Evolutionary conservation across 306 rosid species (phyloP).

Genomic region (Vigna radiata): DNA sequence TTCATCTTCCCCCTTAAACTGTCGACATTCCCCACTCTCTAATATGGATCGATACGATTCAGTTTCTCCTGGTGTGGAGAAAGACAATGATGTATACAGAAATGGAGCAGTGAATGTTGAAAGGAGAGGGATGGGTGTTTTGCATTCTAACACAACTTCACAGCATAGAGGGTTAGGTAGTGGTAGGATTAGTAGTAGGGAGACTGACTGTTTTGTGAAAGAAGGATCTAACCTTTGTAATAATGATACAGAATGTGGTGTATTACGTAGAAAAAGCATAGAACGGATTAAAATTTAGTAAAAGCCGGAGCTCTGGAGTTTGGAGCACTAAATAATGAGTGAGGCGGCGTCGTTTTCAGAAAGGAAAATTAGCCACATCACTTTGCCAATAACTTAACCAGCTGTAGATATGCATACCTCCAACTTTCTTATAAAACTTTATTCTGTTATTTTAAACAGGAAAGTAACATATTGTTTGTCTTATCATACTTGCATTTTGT

Average conservation of each 20-base stretch:
- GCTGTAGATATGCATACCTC: constrained; percentile 16
- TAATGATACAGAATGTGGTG: constrained; percentile 54
- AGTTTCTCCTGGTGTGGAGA: constrained; percentile 44
- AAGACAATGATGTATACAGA: constrained; percentile 33
- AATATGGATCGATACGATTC: constrained; percentile 62
- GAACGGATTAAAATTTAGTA: constrained; percentile 53
- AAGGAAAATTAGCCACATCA: constrained; percentile 27
- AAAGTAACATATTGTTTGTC: background rate
- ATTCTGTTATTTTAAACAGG: background rate
- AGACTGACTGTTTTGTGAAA: constrained; percentile 61
- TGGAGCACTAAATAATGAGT: constrained; percentile 61
- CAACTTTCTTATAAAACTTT: background rate
- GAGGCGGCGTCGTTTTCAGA: constrained; percentile 15
- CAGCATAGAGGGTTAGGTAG: constrained; percentile 62
- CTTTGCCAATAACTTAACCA: constrained; percentile 36
- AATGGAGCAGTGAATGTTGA: constrained; percentile 42
- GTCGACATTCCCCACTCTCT: constrained; percentile 63
- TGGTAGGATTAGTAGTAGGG: constrained; percentile 54
- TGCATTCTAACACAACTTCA: constrained; percentile 61
- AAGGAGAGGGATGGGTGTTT: constrained; percentile 45
- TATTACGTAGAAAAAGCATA: constrained; percentile 61
- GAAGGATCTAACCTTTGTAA: constrained; percentile 58
- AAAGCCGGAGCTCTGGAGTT: background rate
- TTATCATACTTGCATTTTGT: background rate
- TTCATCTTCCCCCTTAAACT: constrained; percentile 63